phyloP scores from a whole-genome alignment of 345 rosid genomes.

The Arabidopsis thaliana region TAIR10.1 NC_003071.7:10620501-10621000 shows the following conservation, averaged over 20 bases:
- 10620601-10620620: not conserved
- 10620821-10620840: no score
- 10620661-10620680: slow-evolving; percentile 48
- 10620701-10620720: slow-evolving; percentile 63
- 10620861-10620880: not conserved
- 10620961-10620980: slow-evolving; percentile 80
- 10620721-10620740: slow-evolving; percentile 75
- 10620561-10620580: not conserved
- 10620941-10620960: slow-evolving; percentile 64
- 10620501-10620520: slow-evolving; percentile 27
- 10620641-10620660: slow-evolving; percentile 73
- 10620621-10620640: slow-evolving; percentile 65
- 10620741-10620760: slow-evolving; percentile 90
- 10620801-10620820: not conserved
- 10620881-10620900: not conserved
- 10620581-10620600: not conserved
- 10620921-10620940: not conserved
- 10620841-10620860: not conserved
- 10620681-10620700: slow-evolving; percentile 68
- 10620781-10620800: slow-evolving; percentile 1
- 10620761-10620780: slow-evolving; percentile 22
- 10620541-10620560: slow-evolving; percentile 48
- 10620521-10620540: slow-evolving; percentile 49
- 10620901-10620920: not conserved
- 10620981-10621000: slow-evolving; percentile 64